Evolutionary conservation across 2,329 filamentous ascomycete genomes (phyloP), one percentile per base, ranked within the genome.

Genomic region (Penicillium glabrum): DNA sequence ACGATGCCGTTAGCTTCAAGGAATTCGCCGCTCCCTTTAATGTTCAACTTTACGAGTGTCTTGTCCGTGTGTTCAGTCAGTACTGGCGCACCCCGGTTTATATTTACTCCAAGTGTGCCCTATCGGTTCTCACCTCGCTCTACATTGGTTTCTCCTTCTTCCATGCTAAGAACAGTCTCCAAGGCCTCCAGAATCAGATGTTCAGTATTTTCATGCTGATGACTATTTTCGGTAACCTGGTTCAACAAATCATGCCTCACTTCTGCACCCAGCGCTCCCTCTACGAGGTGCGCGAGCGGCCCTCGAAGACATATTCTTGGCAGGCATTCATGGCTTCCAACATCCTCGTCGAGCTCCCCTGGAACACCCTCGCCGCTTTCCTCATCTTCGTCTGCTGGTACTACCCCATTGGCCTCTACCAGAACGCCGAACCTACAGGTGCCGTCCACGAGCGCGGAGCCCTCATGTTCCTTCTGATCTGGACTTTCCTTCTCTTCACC

Each of bases 61-160:
- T 85, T 19, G 72, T 83, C 62, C 90, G 92, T 67, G 89, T 95
- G 26, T 95, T 95, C 80, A 85, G 93, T 70, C 91, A 96, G 73
- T 96, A 95, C 82, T 96, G 92, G 91, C 89, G 92, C 58, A 93
- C 88, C 0, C 92, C 92, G 0, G 83, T 87, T 5, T 96, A 96
- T 79, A 93, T 96, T 73, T 96, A 93, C 79, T 88, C 89, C 67
- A 96, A 96, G 80, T 72, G 82, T 0, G 78, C 82, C 1, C 86
- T 96, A 19, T 91, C 87, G 69, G 77, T 83, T 24, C 75, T 86
- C 16, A 82, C 82, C 62, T 80, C 87, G 4, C 81, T 96, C 13
- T 96, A 93, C 73, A 90, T 96, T 68, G 91, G 91, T 47, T 92
- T 93, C 75, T 88, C 89, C 59, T 93, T 96, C 77, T 91, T 86